A percentile compares a stretch with the other conserved stretches of the same genome.
These are phyloP conservation scores for Prototheca stagnorum DNA, from an alignment of 163 green algal genomes.

Conservation along the genomic window DNA sequence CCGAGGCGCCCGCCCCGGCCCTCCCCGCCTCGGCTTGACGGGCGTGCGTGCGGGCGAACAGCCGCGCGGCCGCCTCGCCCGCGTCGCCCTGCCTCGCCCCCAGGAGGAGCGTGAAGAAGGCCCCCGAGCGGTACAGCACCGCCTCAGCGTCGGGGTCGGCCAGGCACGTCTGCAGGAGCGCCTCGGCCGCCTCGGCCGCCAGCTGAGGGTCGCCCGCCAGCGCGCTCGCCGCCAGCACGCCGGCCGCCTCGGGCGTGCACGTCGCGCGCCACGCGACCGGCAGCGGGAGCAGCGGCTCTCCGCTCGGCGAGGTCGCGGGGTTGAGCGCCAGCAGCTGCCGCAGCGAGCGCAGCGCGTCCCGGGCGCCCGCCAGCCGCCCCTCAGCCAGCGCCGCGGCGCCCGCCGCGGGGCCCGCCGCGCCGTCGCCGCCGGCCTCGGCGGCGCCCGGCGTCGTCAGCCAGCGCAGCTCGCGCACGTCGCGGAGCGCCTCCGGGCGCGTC, in stretches of 20 bases:
- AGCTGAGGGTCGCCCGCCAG: slow-evolving; percentile 60
- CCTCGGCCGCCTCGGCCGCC: slow-evolving; percentile 36
- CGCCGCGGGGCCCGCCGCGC: no score
- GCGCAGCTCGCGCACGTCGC: slow-evolving; percentile 26
- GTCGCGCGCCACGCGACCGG: slow-evolving; percentile 19
- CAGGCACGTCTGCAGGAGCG: slow-evolving; percentile 45
- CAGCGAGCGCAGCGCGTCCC: slow-evolving; percentile 45
- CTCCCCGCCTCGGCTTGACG: no score
- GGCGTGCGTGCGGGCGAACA: no score
- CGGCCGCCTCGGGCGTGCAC: background rate
- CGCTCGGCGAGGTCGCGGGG: background rate
- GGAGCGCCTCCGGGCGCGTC: slow-evolving; percentile 31
- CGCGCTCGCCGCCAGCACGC: slow-evolving; percentile 25
- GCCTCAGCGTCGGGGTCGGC: slow-evolving; percentile 29
- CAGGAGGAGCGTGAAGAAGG: slow-evolving; percentile 71
- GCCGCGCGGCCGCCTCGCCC: no score
- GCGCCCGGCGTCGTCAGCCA: slow-evolving; percentile 40
- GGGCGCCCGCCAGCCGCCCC: slow-evolving; percentile 17
- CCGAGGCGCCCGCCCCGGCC: no score
- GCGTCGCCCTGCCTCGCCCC: no score
- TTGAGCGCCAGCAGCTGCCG: slow-evolving; percentile 13
- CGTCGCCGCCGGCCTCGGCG: slow-evolving; percentile 2
- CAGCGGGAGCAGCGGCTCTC: slow-evolving; percentile 47
- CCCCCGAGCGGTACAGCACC: slow-evolving; percentile 64
- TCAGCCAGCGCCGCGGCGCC: no score